These are phyloP conservation scores for Neurospora cerealis DNA, from an alignment of 495 filamentous ascomycete species.

Conservation along the genomic window DNA sequence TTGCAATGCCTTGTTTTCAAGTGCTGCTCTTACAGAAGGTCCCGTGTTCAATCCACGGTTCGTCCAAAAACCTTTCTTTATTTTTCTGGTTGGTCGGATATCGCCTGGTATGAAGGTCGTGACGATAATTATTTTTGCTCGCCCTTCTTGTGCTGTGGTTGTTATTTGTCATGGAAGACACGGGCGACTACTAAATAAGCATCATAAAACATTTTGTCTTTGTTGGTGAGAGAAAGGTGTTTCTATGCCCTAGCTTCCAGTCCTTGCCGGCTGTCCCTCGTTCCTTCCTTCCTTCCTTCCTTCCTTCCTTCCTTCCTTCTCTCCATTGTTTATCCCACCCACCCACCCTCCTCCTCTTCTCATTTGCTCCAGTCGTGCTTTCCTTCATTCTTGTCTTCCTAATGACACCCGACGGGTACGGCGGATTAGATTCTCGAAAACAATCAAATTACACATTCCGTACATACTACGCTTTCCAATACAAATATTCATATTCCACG, in stretches of 20 bases:
- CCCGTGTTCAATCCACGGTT: not conserved
- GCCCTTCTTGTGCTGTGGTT: not conserved
- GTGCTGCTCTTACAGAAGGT: not conserved
- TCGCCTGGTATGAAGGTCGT: not conserved
- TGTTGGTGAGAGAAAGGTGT: not conserved
- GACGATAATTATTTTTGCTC: not conserved
- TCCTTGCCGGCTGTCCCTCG: not conserved
- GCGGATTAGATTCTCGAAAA: too few species aligned
- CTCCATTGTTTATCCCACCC: not conserved
- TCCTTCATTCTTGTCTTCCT: not conserved
- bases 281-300: constrained; percentile 2
- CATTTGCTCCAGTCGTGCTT: not conserved
- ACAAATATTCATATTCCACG: not conserved
- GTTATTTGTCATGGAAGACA: not conserved
- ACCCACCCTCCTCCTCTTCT: not conserved
- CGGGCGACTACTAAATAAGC: not conserved
- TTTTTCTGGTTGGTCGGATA: not conserved
- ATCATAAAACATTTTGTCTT: not conserved
- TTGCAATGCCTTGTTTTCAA: not conserved
- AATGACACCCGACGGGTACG: too few species aligned
- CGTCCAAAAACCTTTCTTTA: not conserved
- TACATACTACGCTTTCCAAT: not conserved
- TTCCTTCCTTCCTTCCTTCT: not conserved
- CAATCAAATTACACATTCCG: not conserved
- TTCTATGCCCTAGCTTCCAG: too few species aligned